Evolutionary conservation across 2,329 filamentous ascomycete genomes (phyloP).

Genomic region (Scedosporium dehoogii): DNA sequence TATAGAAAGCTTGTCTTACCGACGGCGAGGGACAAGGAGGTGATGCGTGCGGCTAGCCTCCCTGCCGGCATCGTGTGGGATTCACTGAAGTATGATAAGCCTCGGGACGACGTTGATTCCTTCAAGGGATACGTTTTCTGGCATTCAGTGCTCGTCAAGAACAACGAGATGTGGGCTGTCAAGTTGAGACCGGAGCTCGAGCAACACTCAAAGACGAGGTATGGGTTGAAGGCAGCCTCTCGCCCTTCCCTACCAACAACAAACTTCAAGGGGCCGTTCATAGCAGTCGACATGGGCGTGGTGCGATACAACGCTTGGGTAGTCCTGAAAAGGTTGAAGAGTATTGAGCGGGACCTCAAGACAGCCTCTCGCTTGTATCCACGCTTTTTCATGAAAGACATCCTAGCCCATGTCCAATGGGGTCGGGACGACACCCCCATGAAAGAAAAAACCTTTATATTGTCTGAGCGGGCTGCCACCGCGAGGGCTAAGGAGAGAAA

Average conservation of each 20-base stretch:
- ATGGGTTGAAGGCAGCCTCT: not conserved
- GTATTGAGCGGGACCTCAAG: constrained; percentile 15
- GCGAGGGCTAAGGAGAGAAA: no score
- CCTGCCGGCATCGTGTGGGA: constrained; percentile 8
- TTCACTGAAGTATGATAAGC: constrained; percentile 7
- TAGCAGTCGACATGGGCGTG: constrained; percentile 15
- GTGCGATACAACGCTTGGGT: constrained; percentile 16
- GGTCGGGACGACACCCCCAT: not conserved
- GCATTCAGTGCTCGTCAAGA: constrained; percentile 16
- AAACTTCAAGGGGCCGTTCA: constrained; percentile 21
- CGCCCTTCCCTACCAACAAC: constrained; percentile 14
- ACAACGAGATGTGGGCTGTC: constrained; percentile 14
- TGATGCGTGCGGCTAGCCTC: not conserved
- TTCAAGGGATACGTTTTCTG: constrained; percentile 21
- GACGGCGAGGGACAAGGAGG: not conserved
- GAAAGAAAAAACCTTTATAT: no score
- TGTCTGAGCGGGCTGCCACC: no score
- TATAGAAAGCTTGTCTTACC: constrained; percentile 21
- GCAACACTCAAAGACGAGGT: not conserved
- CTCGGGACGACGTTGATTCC: constrained; percentile 13
- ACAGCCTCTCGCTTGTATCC: constrained; percentile 15
- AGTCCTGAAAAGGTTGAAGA: constrained; percentile 13
- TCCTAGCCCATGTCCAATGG: constrained; percentile 11
- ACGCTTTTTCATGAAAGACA: constrained; percentile 16
- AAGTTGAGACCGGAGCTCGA: constrained; percentile 15